phyloP scores from a whole-genome alignment of 108 stramenopile species.

The Nitzschia inconspicua region DNA sequence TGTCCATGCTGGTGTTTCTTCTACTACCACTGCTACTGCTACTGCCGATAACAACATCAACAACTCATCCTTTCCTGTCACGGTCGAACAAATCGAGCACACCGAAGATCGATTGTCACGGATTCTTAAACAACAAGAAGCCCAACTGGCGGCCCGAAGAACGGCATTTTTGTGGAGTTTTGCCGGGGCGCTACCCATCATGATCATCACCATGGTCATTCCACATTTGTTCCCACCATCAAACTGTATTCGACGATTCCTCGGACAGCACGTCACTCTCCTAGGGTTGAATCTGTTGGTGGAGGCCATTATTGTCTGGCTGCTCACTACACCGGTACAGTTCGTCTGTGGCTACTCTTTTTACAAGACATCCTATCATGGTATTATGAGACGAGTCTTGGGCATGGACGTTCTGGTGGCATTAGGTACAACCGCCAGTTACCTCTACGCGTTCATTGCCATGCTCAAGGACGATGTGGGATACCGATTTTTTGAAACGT shows the following conservation, averaged over 20 bases:
- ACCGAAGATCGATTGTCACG: constrained; percentile 35
- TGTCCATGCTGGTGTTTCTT: neutral
- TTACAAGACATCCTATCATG: constrained; percentile 77
- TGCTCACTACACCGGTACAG: constrained; percentile 84
- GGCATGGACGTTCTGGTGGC: constrained; percentile 97
- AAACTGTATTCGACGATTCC: constrained; percentile 4
- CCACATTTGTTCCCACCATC: constrained; percentile 17
- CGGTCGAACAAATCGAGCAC: neutral
- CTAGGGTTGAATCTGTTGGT: constrained; percentile 13
- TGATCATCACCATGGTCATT: constrained; percentile 44
- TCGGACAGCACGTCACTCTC: constrained; percentile 12
- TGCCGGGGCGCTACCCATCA: constrained; percentile 37
- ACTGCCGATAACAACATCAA: neutral
- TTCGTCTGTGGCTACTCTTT: constrained; percentile 84
- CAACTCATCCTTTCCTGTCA: too few relatives aligned
- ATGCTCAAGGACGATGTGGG: constrained; percentile 10
- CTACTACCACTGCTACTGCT: neutral
- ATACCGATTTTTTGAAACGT: constrained; percentile 86
- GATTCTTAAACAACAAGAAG: constrained; percentile 30
- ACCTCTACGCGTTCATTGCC: constrained; percentile 57
- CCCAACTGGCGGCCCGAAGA: constrained; percentile 19
- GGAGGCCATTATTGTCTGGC: constrained; percentile 41
- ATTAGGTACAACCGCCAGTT: constrained; percentile 89
- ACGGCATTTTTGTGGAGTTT: constrained; percentile 35
- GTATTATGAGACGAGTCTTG: constrained; percentile 40